phyloP scores from a whole-genome alignment of 2,329 filamentous ascomycete genomes.

The Drechslerella dactyloides region DNA sequence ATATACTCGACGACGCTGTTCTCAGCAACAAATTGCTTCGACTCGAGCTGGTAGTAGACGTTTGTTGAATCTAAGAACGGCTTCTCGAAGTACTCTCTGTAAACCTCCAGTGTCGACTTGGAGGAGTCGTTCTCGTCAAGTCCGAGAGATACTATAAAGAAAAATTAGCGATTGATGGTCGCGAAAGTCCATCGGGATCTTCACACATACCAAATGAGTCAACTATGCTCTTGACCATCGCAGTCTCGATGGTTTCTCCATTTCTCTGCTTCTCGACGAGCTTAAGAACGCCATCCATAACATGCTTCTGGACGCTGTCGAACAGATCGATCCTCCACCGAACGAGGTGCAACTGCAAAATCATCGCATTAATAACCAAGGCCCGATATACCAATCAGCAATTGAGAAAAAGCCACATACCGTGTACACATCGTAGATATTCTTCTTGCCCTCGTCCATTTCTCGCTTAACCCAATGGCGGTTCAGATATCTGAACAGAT shows the following conservation, averaged over 20 bases:
- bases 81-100: constrained; percentile 87
- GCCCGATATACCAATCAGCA: neutral
- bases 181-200: constrained; percentile 43
- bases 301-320: constrained; percentile 77
- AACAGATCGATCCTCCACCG: constrained; percentile 96
- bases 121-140: constrained; percentile 90
- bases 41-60: constrained; percentile 88
- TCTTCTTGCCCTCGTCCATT: constrained; percentile 98
- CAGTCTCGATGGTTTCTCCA: constrained; percentile 95
- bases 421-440: constrained; percentile 97
- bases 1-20: constrained; percentile 99
- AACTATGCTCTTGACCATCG: constrained; percentile 95
- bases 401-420: constrained; percentile 32
- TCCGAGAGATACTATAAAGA: constrained; percentile 74
- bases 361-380: neutral
- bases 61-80: constrained; percentile 87
- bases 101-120: constrained; percentile 94
- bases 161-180: constrained; percentile 5
- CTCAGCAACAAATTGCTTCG: constrained; percentile 90
- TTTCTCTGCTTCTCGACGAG: constrained; percentile 96
- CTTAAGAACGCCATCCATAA: constrained; percentile 94
- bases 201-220: constrained; percentile 71
- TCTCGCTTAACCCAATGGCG: constrained; percentile 98
- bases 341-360: constrained; percentile 74
- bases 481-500: constrained; percentile 94